These are phyloP conservation scores for Zelonia costaricensis DNA, from an alignment of 208 protist species.

Conservation along the genomic window DNA sequence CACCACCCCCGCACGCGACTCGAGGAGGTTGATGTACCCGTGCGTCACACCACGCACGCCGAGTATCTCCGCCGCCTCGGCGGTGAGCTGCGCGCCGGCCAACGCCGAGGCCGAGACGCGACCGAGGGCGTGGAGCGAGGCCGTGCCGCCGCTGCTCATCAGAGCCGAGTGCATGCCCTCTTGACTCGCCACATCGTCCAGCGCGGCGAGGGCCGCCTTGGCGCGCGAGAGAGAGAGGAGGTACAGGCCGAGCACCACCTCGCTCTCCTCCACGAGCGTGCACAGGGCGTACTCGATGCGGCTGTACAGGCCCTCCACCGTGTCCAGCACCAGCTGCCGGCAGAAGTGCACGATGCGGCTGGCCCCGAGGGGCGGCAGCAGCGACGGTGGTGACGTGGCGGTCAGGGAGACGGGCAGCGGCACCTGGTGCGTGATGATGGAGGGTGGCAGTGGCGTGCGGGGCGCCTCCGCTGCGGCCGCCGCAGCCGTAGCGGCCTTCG, in stretches of 20 bases:
- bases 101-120: constrained; percentile 1
- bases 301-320: constrained; percentile 40
- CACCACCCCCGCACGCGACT: constrained; percentile 24
- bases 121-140: not conserved
- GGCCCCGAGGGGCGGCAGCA: constrained; percentile 38
- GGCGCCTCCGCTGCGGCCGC: not conserved
- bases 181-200: constrained; percentile 23
- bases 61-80: constrained; percentile 24
- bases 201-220: constrained; percentile 19
- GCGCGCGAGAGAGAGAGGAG: constrained; percentile 51
- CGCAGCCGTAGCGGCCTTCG: not conserved
- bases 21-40: constrained; percentile 27
- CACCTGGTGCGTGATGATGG: constrained; percentile 8
- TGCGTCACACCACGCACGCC: constrained; percentile 23
- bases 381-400: constrained; percentile 9
- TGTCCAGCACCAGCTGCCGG: constrained; percentile 51
- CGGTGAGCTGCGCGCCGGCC: constrained; percentile 17
- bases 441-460: constrained; percentile 9
- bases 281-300: constrained; percentile 47
- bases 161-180: not conserved
- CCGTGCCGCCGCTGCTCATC: not conserved
- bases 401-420: constrained; percentile 19
- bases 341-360: constrained; percentile 68
- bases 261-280: constrained; percentile 69
- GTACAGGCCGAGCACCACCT: constrained; percentile 70